Evolutionary conservation across 75 land plant genomes (phyloP), one percentile per base, ranked within the genome.

Genomic region (Pinus tabuliformis): DNA sequence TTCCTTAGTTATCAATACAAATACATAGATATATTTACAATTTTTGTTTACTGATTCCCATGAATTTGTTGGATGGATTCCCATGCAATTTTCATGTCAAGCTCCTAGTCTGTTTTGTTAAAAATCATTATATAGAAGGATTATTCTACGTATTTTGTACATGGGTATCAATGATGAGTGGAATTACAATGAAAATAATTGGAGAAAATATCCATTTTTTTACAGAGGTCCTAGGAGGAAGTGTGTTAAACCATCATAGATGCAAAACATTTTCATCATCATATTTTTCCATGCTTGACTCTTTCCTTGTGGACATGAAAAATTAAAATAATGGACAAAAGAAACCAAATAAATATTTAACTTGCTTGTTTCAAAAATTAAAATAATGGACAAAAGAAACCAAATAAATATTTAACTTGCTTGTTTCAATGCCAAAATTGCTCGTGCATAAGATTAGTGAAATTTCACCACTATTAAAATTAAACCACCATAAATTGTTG

Each of bases 221-320:
- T 5, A 45, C 6, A 39, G 49, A 68, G 49, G 49, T 68, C 8
- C 9, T 8, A 6, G 49, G 49, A 39, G 11, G 33, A 68, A 20
- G 36, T 6, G 22, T 9, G 17, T 68, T 20, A 18, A 42, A 68
- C 20, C 0, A n/a, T 36, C 39, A 68, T 18, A 9, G 8, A 39
- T 39, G 71, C 57, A 58, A 45, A 73, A 0, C 61, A 18, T 59
- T 59, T 6, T 59, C 61, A 18, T 18, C 60, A 4, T 54, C 66
- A 14, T 78, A 62, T 54, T 81, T 84, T 56, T 60, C 76, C 80
- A 16, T 79, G 78, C 42, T n/a, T 86, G 8, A 87, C 91, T 36
- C 84, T 91, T 36, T 91, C 99, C 26, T 79, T 93, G 17, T 96
- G 99, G 99, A 82, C 97, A 52, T 64, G 94, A 71, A 92, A 89